Base-by-base conservation (phyloP, 768 basidiomycete species). In the Leccinum subgranulosum region DNA sequence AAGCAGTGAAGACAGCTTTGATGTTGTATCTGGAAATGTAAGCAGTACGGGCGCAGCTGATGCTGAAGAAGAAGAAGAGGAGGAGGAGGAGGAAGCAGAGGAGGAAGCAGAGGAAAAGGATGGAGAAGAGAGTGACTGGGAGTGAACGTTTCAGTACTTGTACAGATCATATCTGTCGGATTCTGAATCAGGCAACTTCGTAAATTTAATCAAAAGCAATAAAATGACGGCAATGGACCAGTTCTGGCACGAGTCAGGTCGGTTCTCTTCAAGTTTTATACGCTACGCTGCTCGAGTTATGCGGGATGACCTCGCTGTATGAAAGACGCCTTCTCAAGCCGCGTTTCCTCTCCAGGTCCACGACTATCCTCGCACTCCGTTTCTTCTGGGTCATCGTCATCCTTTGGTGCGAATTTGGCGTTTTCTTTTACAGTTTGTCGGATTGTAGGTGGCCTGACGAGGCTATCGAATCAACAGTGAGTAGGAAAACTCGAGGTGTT, bases 1-100 rank as follows among this genome's bases (percentile, higher is more conserved):
- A 51, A 82, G 81, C 62, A 85, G 84, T 59, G 85, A 86, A 53
- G 86, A 79, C 14, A 85, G 86, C 59, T 89, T 84, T 66, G 87
- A 88, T 66, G 76, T 88, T 6, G 81, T 90, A 27, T 80, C 82
- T 34, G 78, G 77, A 25, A 81, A 79, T 64, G 79, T 71, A 3
- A 81, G 82, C 56, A 77, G 75, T 27, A 73, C 71, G 28, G 79
- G 61, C 15, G 62, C 36, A 28, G 48, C 28, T 25, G 76, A 73
- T 56, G 70, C 71, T 10, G 74, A 73, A 4, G 75, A 75, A 0
- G 39, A 58, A 0, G 53, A 53, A 0, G 57, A 51, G 0, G 53
- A 55, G 0, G 77, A 78, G 2, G 75, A 51, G 0, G 53, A 55
- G 0, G 77, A 78, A 0, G 80, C 79, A 6, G 79, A 73, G 1